Base-by-base conservation (phyloP, 352 stramenopile species). In the Aphanomyces invadans region DNA sequence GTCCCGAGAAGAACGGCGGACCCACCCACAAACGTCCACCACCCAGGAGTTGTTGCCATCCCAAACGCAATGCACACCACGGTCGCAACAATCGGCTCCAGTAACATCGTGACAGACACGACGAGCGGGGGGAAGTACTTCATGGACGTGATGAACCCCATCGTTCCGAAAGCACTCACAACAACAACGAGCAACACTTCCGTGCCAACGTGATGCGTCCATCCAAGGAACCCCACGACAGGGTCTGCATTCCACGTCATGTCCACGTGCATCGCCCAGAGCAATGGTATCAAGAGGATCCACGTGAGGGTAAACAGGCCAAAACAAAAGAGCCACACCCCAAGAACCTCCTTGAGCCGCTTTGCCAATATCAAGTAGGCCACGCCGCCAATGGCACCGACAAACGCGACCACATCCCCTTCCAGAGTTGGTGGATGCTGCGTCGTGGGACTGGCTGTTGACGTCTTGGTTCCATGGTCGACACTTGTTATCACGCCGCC, bases 341-440 rank as follows among this genome's bases (percentile, higher is more conserved):
- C 69, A 25, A 83, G 56, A 21, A 83, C 76, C 3, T 81, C 66
- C 21, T 81, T 82, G 56, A 91, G 65, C 57, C 86, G 88, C 71
- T 91, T 93, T 15, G 85, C 85, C 26, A 82, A 64, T 38, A 87
- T 78, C 56, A 93, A 85, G 73, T 93, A 93, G n/a, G 81, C 33
- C 2, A 81, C 85, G 38, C 82, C 85, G 38, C 82, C 85, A 45
- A 86, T 67, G 3, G 85, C 82, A 17, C 85, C 85, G 39, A 73
- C 63, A 9, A 93, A 76, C 48, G 85, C 85, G 23, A 93, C 74
- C 31, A 90, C 71, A 46, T 92, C 83, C 26, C 83, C 83, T 46
- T 64, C 25, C 0, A 74, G 46, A 3, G 42, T 54, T 28, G 62
- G 62, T 17, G 46, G 9, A n/a, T 26, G 38, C 39, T 44, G 46